Percentiles rank a stretch among this genome's conserved stretches.
phyloP scores from a whole-genome alignment of 495 filamentous ascomycete species.

The Lepidopterella palustris region DNA sequence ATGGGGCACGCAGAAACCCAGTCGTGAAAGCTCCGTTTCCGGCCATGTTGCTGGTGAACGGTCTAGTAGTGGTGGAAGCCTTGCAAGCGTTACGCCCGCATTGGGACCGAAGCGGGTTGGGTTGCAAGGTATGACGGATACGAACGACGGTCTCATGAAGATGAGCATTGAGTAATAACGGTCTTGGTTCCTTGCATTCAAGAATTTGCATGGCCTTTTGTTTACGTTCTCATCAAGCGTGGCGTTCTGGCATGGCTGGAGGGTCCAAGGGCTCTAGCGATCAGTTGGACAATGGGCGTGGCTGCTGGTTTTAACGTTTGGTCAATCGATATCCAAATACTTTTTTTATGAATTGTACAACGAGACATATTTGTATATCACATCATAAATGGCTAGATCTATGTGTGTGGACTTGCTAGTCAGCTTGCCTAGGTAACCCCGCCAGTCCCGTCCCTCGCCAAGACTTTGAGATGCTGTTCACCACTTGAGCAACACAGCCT shows the following conservation, averaged over 20 bases:
- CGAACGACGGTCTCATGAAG: conserved; percentile 91
- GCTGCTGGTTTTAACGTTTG: too few species aligned
- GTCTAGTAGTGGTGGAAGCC: conserved; percentile 42
- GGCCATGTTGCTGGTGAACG: conserved; percentile 48
- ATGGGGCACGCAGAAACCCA: conserved; percentile 65
- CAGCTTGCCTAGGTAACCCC: too few species aligned
- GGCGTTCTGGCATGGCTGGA: too few species aligned
- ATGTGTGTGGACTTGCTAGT: too few species aligned
- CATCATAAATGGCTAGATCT: too few species aligned
- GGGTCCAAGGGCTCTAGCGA: too few species aligned
- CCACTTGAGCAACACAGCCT: neutral
- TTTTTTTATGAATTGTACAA: too few species aligned
- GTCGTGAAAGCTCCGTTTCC: conserved; percentile 46
- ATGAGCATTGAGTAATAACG: conserved; percentile 85
- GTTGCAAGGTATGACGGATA: conserved; percentile 92
- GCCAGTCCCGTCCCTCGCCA: neutral
- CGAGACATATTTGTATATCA: too few species aligned
- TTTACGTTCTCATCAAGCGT: neutral
- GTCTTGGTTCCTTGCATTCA: neutral
- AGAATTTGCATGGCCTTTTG: neutral
- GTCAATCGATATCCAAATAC: too few species aligned
- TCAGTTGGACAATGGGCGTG: too few species aligned
- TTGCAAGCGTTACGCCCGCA: conserved; percentile 35
- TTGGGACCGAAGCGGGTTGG: conserved; percentile 64
- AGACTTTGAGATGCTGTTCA: neutral